phyloP scores from a whole-genome alignment of 2,329 filamentous ascomycete species.

The Trichoderma arundinaceum region DNA sequence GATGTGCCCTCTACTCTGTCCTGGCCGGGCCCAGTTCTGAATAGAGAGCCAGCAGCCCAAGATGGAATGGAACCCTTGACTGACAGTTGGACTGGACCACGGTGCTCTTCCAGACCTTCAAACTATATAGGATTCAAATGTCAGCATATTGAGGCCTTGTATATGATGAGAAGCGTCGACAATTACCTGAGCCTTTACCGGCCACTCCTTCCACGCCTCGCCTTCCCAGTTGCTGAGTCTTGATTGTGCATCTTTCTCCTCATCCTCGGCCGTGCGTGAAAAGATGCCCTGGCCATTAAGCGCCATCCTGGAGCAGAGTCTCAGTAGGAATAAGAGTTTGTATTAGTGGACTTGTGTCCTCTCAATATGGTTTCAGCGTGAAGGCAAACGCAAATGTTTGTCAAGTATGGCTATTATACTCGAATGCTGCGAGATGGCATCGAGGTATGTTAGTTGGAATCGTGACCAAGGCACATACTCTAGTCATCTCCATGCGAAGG shows the following conservation, averaged over 20 bases:
- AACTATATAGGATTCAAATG: conserved; percentile 55
- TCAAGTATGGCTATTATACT: neutral
- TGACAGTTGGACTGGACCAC: conserved; percentile 65
- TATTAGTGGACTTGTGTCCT: neutral
- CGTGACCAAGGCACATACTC: neutral
- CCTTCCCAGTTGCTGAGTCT: conserved; percentile 39
- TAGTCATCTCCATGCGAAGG: neutral
- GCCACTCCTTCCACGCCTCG: conserved; percentile 51
- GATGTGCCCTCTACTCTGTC: conserved; percentile 64
- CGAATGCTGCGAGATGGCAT: neutral
- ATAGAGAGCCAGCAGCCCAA: conserved; percentile 74
- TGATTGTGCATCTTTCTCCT: conserved; percentile 38
- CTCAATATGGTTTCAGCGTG: neutral
- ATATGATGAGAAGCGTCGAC: neutral
- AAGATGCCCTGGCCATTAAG: conserved; percentile 39
- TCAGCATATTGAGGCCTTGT: neutral
- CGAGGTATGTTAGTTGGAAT: neutral
- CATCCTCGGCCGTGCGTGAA: conserved; percentile 40
- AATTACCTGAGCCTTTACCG: conserved; percentile 54
- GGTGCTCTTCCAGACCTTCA: conserved; percentile 68
- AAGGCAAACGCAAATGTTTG: neutral
- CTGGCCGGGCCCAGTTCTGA: conserved; percentile 74
- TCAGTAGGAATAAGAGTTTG: neutral
- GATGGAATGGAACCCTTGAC: conserved; percentile 71
- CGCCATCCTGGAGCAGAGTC: conserved; percentile 35